Evolutionary conservation across 306 rosid genomes (phyloP), one percentile per base, ranked within the genome.

Genomic region (Arachis stenosperma): DNA sequence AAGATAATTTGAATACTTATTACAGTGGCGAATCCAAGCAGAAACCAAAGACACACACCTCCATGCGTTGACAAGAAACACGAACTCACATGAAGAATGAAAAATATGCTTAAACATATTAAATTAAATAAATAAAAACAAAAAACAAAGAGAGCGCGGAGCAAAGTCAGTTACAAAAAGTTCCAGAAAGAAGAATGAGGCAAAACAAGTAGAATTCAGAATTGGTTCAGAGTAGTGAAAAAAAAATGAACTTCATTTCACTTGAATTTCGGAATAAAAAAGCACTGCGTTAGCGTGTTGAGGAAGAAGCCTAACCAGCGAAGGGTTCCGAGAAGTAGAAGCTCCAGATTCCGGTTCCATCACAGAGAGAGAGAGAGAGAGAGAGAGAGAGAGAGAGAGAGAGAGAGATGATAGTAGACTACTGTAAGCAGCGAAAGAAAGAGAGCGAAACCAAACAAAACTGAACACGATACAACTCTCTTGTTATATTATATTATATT

Each of bases 321-420:
- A 78, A 75, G 79, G 78, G 65, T 42, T 59, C 55, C 81, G 79
- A 65, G 87, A 62, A 74, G 78, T 42, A 8, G 87, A 70, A 81
- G 67, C 39, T 66, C 84, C 89, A 43, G 90, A 81, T 72, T 83
- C 90, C 0, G 84, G 80, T 68, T 88, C 92, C 96, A 90, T 72
- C 0, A 15, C 8, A 60, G 14, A 41, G 48, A 71, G 57, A 29
- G 41, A 57, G 40, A 27, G 29, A 42, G 65, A 55, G 65, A 15
- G 17, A 67, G 59, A 36, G n/a, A 68, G 17, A 39, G 15, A 69
- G 73, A 3, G 50, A 36, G 27, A 22, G 27, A 22, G 27, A 22
- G 27, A 44, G 46, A 44, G 29, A 5, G 68, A 72, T 59, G 50
- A 3, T 9, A 30, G 40, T 7, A 10, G 63, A 15, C 37, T 33